Evolutionary conservation across 2,329 filamentous ascomycete genomes (phyloP), one percentile per base, ranked within the genome.

Genomic region (Botrytis sinoallii): DNA sequence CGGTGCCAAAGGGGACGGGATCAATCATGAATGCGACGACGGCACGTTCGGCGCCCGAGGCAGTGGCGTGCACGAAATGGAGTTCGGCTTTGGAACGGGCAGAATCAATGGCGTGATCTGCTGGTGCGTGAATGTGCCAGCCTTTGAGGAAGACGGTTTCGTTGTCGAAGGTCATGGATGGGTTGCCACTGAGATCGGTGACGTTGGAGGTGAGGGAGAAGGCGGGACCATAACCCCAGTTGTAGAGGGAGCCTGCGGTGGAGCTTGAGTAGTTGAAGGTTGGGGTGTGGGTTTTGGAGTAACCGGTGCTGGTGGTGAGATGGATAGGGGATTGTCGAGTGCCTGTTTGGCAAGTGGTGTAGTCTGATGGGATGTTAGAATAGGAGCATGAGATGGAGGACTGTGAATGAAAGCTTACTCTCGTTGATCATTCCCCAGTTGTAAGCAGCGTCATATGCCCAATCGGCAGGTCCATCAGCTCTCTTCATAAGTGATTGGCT

Each of bases 41-140:
- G 25, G 84, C 85, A 3, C 80, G 79, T 60, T 85, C 82, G 38
- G 82, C 79, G 68, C 85, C 85, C 0, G 78, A 75, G 14, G 79
- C 80, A 74, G 85, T 83, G 70, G 83, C 83, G 75, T 86, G 85
- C 4, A 87, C 86, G 55, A 85, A 81, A 77, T 87, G 86, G 32
- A 87, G 78, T 76, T 87, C 86, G 52, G 85, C 84, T 74, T 83
- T 84, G 52, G 82, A 80, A 52, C 83, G 82, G 55, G 82, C 79
- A 48, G 83, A 83, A 65, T 83, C 80, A 6, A 87, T 82, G 4
- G 82, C 81, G 78, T 88, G 86, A 73, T 87, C 86, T 8, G 85
- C 85, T 0, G 86, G 86, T 0, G 85, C 78, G 76, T 88, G 86
- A 67, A 86, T 84, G 80, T 87, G 86, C 85, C 85, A 87, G 65